Base-by-base conservation (phyloP, 495 filamentous ascomycete genomes). In the Neurospora africana region DNA sequence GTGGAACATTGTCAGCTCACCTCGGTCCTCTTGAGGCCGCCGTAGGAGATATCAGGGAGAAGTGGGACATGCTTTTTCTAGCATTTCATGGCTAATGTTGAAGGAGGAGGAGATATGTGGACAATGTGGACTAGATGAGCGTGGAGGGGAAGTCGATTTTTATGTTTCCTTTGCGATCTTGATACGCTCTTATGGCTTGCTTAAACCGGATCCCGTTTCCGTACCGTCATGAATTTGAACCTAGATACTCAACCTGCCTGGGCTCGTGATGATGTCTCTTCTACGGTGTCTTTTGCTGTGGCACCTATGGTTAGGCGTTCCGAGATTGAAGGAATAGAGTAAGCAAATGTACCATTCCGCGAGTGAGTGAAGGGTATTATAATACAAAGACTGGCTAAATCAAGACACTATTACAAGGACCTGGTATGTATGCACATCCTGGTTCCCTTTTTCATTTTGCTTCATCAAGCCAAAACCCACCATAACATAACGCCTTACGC, bases 1-100 rank as follows among this genome's bases (percentile, higher is more conserved):
- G 44, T 36, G 68, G 44, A 15, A 27, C 27, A 71, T 2, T 68
- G 33, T 67, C 70, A 70, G 70, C 53, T 75, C 72, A 61, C 27
- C 27, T 61, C 7, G 53, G 53, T 17, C 6, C 27, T 33, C 6
- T 33, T 33, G 5, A 27, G 53, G 27, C 3, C 53, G 27, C 3
- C 53, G 30, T 33, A 17, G 27, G 30, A 65, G 27, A 65, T 65
- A 65, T 65, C 27, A 65, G 53, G 3, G 27, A 33, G 30, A 33
- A 33, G 53, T 19, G 27, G 53, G 27, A 65, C 33, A 33, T 65
- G 27, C 53, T 65, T 65, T 65, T 65, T 33, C 53, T 9, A 33
- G 27, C 53, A 65, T 19, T 9, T 65, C 13, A 61, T 30, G 23
- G 53, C 27, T 5, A 30, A 30, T 33, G 53, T 65, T 19, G 27